These are phyloP conservation scores for Karstenula rhodostoma DNA, from an alignment of 2,329 filamentous ascomycete genomes.

Conservation along the genomic window DNA sequence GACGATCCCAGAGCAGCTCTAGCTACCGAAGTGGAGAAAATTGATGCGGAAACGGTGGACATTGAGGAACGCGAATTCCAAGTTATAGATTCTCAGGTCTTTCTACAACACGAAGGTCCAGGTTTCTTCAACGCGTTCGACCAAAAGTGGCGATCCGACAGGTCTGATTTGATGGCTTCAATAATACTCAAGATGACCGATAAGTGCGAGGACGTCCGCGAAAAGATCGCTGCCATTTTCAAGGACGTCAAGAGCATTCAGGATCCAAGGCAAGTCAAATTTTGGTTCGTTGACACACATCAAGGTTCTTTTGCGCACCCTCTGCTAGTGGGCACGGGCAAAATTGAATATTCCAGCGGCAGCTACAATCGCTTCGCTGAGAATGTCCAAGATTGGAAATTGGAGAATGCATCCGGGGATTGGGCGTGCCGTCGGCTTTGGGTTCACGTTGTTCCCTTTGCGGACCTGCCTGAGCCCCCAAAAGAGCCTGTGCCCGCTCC, in stretches of 20 bases:
- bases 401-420: conserved; percentile 31
- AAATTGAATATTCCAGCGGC: conserved; percentile 44
- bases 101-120: conserved; percentile 47
- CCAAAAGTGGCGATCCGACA: conserved; percentile 27
- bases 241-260: conserved; percentile 36
- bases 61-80: conserved; percentile 35
- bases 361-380: conserved; percentile 37
- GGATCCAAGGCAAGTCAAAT: conserved; percentile 50
- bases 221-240: conserved; percentile 32
- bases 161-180: conserved; percentile 25
- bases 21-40: conserved; percentile 16
- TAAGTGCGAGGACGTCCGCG: conserved; percentile 39
- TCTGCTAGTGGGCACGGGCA: conserved; percentile 39
- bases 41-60: conserved; percentile 12
- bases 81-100: conserved; percentile 45
- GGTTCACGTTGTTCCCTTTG: conserved; percentile 43
- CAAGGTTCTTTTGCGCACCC: conserved; percentile 41
- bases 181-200: conserved; percentile 36
- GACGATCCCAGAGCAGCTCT: conserved; percentile 15
- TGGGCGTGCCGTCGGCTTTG: conserved; percentile 40
- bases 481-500: conserved; percentile 24
- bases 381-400: conserved; percentile 33
- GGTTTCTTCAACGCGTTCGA: conserved; percentile 48
- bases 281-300: conserved; percentile 49
- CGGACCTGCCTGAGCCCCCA: conserved; percentile 40